Percentiles rank a stretch among this genome's conserved stretches.
Conservation (phyloP, 768 basidiomycete species). For the Asterophora lycoperdoides region DNA sequence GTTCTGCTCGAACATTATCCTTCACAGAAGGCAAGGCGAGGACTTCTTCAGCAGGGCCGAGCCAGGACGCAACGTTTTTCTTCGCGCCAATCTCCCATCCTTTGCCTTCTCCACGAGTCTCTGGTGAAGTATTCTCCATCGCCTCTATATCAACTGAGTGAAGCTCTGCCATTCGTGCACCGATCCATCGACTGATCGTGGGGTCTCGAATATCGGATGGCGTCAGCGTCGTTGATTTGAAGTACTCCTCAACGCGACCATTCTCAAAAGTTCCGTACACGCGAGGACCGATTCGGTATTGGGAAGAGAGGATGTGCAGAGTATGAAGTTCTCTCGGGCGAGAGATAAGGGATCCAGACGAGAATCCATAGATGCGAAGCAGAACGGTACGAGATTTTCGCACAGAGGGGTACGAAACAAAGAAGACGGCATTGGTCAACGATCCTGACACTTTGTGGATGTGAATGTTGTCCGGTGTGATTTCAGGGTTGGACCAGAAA, state of each 20-base stretch:
- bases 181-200: slow-evolving; percentile 78
- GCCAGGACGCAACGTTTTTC: slow-evolving; percentile 70
- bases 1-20: slow-evolving; percentile 40
- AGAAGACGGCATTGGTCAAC: slow-evolving; percentile 95
- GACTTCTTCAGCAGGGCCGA: slow-evolving; percentile 68
- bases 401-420: slow-evolving; percentile 70
- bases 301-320: slow-evolving; percentile 84
- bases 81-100: slow-evolving; percentile 57
- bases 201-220: slow-evolving; percentile 75
- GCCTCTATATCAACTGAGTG: slow-evolving; percentile 83
- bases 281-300: slow-evolving; percentile 84
- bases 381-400: slow-evolving; percentile 62
- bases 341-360: slow-evolving; percentile 82
- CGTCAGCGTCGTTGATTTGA: slow-evolving; percentile 79
- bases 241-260: slow-evolving; percentile 94
- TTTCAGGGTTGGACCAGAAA: slow-evolving; percentile 48
- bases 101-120: slow-evolving; percentile 37
- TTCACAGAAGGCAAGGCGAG: slow-evolving; percentile 54
- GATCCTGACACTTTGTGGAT: slow-evolving; percentile 86
- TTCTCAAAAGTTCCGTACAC: slow-evolving; percentile 95
- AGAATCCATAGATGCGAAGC: slow-evolving; percentile 88
- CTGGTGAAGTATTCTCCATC: slow-evolving; percentile 46
- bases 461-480: slow-evolving; percentile 46
- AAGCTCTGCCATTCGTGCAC: slow-evolving; percentile 92
- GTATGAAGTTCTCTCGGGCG: slow-evolving; percentile 83